Evolutionary conservation across 2,329 filamentous ascomycete species (phyloP).

Genomic region (Paramyrothecium sp.): DNA sequence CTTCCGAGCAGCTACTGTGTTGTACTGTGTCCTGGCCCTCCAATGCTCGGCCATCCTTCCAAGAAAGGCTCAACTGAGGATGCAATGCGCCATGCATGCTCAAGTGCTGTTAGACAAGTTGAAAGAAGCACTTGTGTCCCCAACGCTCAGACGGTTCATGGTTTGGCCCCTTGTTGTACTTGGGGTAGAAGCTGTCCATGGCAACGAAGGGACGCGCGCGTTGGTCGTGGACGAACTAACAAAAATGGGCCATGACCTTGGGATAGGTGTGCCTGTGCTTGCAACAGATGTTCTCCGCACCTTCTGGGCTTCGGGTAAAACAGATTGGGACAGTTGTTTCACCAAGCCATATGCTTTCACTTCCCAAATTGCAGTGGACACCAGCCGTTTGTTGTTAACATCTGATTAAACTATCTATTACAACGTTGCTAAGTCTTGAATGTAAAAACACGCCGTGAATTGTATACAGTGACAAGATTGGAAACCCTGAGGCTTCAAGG

Average conservation of each 20-base stretch:
- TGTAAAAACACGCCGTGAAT: too few species aligned
- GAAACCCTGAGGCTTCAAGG: too few species aligned
- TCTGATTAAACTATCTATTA: too few species aligned
- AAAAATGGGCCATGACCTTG: not conserved
- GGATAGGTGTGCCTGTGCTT: not conserved
- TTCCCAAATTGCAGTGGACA: not conserved
- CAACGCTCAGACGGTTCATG: not conserved
- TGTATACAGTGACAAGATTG: too few species aligned
- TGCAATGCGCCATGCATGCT: not conserved
- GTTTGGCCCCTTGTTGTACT: not conserved
- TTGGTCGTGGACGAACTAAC: not conserved
- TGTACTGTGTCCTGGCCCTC: not conserved
- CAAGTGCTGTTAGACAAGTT: not conserved
- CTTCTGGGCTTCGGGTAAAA: not conserved
- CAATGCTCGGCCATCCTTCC: not conserved
- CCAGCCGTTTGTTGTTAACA: not conserved
- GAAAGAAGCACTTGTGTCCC: not conserved
- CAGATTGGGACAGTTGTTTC: not conserved
- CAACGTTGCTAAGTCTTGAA: too few species aligned
- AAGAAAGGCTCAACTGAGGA: too few species aligned
- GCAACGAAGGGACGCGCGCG: not conserved
- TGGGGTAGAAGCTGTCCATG: not conserved
- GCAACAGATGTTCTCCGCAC: not conserved
- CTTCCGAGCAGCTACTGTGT: not conserved
- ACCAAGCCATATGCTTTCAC: not conserved